Base-by-base conservation (phyloP, 2,329 filamentous ascomycete species). In the Dactylellina drechsleri region DNA sequence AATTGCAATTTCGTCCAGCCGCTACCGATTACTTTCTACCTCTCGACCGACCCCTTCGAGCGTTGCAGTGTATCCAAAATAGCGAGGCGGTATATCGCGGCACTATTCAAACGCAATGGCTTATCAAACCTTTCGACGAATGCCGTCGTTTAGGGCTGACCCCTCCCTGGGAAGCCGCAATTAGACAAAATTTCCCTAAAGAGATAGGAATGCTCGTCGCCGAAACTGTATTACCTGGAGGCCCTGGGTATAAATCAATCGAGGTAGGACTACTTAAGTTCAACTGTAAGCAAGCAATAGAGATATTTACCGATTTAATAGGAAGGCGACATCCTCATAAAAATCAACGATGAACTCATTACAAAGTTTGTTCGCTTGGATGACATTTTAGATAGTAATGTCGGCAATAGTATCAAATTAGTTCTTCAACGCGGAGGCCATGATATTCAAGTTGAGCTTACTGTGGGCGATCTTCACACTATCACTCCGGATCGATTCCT, bases 1-100 rank as follows among this genome's bases (percentile, higher is more conserved):
- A 36, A 36, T 36, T 36, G 31, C 10, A 36, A 36, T 36, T 36
- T 36, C 31, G 1, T n/a, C 20, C 20, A 76, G 95, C 95, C 52
- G 94, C 96, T 12, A 99, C 95, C 18, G 95, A 99, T 82, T 99
- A 99, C 82, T 98, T 99, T 83, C 85, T 99, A 4, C 95, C 95
- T 0, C 85, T 99, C 13, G 94, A 99, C 81, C 90, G 95, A 67
- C 95, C 96, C 0, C 83, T 94, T 47, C 89, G 95, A 77, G 95
- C 95, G 0, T 85, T 99, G 65, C 87, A 92, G 80, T 96, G 93
- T 80, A 90, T 99, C 66, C 92, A 91, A 81, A 86, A 90, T 77
- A 89, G 88, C 40, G 87, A 89, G 78, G 87, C 87, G 1, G 90
- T 99, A 61, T 89, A 90, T n/a, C 87, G 95, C 79, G 95, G 95